A percentile compares a stretch with the other conserved stretches of the same genome.
phyloP scores from a whole-genome alignment of 1,139 yeast genomes.

The Pichia sorboxylosa region DNA sequence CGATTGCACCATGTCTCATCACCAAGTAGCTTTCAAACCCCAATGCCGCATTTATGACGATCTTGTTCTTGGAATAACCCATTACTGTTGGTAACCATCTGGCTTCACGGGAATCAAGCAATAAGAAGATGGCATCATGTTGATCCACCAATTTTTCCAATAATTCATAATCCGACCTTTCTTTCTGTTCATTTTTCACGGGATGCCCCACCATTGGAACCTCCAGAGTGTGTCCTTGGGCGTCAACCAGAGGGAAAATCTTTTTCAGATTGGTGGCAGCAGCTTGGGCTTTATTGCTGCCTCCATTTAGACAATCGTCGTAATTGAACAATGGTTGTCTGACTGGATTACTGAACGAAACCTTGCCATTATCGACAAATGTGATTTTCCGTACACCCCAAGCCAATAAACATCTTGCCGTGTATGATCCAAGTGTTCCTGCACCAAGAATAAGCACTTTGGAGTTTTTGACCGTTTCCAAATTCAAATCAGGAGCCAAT shows the following conservation, averaged over 20 bases:
- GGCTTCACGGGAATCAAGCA: conserved; percentile 91
- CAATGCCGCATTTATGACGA: conserved; percentile 81
- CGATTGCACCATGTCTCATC: conserved; percentile 70
- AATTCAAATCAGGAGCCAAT: conserved; percentile 67
- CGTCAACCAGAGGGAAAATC: conserved; percentile 66
- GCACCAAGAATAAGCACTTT: conserved; percentile 80
- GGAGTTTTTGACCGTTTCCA: conserved; percentile 48
- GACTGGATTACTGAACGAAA: conserved; percentile 90
- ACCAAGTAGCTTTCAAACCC: conserved; percentile 92
- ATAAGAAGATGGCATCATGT: conserved; percentile 67
- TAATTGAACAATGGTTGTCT: conserved; percentile 80
- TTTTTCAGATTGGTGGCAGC: conserved; percentile 66
- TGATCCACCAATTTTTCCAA: conserved; percentile 43
- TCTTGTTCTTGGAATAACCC: conserved; percentile 52
- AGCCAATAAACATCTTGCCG: conserved; percentile 72
- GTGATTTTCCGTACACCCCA: conserved; percentile 89
- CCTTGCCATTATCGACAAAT: conserved; percentile 78
- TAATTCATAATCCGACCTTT: conserved; percentile 38
- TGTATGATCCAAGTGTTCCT: conserved; percentile 91
- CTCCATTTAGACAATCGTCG: conserved; percentile 65
- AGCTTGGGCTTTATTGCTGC: conserved; percentile 56
- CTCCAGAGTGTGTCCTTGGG: conserved; percentile 52
- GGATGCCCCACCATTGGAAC: conserved; percentile 97
- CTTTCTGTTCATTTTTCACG: conserved; percentile 38
- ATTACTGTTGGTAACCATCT: conserved; percentile 92